Percentiles rank a stretch among this genome's conserved stretches.
phyloP scores from a whole-genome alignment of 768 basidiomycete species.

The Boletus pseudopeckii region DNA sequence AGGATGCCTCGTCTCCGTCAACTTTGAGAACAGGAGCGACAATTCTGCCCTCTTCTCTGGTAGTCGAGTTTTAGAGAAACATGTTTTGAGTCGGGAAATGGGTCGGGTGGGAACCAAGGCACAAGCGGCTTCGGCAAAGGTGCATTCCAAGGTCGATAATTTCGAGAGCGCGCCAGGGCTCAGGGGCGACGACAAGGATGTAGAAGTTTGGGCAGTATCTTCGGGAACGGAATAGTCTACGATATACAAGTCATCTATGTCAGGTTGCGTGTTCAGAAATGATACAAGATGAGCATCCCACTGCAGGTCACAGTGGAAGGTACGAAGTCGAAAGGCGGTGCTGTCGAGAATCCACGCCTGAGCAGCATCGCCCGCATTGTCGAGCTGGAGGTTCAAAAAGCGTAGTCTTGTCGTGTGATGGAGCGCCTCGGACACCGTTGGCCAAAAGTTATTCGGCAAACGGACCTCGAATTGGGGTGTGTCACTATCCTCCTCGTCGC shows the following conservation, averaged over 20 bases:
- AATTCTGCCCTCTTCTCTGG: conserved; percentile 54
- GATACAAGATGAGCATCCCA: conserved; percentile 57
- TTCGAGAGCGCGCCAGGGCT: conserved; percentile 41
- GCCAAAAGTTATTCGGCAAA: conserved; percentile 46
- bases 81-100: conserved; percentile 62
- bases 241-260: conserved; percentile 31
- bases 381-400: conserved; percentile 49
- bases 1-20: conserved; percentile 42
- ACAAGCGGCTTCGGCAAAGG: conserved; percentile 61
- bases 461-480: background rate
- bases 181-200: conserved; percentile 16
- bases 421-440: conserved; percentile 46
- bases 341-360: conserved; percentile 38
- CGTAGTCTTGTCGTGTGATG: conserved; percentile 44
- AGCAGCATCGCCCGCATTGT: conserved; percentile 23
- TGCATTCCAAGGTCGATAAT: conserved; percentile 59
- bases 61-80: conserved; percentile 53
- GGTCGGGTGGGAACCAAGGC: conserved; percentile 56
- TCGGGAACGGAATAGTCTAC: conserved; percentile 31
- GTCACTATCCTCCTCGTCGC: conserved; percentile 20
- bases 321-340: conserved; percentile 52
- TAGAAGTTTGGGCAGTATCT: conserved; percentile 8
- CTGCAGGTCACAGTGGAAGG: conserved; percentile 62
- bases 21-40: conserved; percentile 42
- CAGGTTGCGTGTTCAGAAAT: conserved; percentile 25